These are phyloP conservation scores for Urochloa ruziziensis DNA, from an alignment of 176 grass and related monocot genomes.

Conservation along the genomic window DNA sequence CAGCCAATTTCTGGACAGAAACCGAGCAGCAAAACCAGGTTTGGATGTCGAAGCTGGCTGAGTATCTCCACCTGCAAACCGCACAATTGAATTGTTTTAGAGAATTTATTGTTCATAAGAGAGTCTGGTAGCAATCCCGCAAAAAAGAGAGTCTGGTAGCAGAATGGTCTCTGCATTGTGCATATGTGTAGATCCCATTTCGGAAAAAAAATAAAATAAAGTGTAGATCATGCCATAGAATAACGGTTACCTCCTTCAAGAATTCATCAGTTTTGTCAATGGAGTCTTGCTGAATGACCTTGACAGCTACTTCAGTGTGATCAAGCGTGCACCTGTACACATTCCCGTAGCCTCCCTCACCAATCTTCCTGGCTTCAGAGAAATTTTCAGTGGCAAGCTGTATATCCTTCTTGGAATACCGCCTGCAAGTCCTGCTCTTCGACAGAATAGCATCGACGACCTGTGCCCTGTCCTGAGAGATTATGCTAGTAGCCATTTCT, in stretches of 20 bases:
- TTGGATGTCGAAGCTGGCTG: conserved; percentile 76
- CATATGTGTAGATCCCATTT: too few relatives aligned
- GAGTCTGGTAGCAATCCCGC: too few relatives aligned
- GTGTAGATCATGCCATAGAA: background rate
- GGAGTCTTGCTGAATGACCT: conserved; percentile 77
- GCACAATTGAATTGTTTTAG: background rate
- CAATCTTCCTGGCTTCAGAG: conserved; percentile 82
- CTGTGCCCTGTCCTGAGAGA: conserved; percentile 45
- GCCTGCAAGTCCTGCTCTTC: conserved; percentile 61
- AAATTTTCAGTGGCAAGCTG: conserved; percentile 84
- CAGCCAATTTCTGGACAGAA: conserved; percentile 73
- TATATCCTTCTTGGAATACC: conserved; percentile 80
- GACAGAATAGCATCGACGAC: conserved; percentile 48
- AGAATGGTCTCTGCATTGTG: background rate
- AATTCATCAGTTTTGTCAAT: conserved; percentile 65
- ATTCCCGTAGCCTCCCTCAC: conserved; percentile 79
- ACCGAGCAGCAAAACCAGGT: conserved; percentile 76
- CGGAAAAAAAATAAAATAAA: too few relatives aligned
- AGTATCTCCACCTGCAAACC: conserved; percentile 79
- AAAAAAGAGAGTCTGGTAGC: background rate
- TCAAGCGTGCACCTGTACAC: conserved; percentile 90
- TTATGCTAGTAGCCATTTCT: conserved; percentile 29
- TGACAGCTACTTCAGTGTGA: conserved; percentile 79
- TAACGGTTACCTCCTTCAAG: conserved; percentile 67
- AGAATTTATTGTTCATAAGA: background rate